Evolutionary conservation across 148 eudicot species (phyloP).

Genomic region (Vaccinium darrowii): DNA sequence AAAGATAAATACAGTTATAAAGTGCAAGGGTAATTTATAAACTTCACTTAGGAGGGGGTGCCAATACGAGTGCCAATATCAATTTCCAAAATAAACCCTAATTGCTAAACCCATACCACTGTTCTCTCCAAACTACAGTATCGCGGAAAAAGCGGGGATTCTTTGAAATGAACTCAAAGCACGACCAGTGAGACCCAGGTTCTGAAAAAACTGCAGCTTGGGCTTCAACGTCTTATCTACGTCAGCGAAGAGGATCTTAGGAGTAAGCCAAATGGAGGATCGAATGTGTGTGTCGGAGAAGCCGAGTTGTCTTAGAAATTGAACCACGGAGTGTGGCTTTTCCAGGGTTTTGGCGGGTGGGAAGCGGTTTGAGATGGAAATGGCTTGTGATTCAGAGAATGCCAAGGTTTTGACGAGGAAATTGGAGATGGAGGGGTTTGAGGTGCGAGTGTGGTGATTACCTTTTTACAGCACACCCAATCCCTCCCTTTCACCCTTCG

Average conservation of each 20-base stretch:
- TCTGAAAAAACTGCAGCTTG: conserved; percentile 15
- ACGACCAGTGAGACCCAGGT: conserved; percentile 14
- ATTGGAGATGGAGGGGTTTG: background rate
- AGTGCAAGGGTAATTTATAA: too few species aligned
- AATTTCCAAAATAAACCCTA: too few species aligned
- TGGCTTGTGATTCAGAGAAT: background rate
- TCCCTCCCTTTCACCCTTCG: too few species aligned
- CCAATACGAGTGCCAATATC: too few species aligned
- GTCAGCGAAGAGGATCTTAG: background rate
- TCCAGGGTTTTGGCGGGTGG: background rate
- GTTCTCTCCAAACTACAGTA: too few species aligned
- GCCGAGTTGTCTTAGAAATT: background rate
- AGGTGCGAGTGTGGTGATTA: background rate
- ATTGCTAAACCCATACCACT: too few species aligned
- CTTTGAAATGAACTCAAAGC: conserved; percentile 12
- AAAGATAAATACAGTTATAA: too few species aligned
- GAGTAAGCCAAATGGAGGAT: background rate
- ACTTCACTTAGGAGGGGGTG: too few species aligned
- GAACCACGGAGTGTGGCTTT: conserved; percentile 5
- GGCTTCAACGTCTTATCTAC: conserved; percentile 14
- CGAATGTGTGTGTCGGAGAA: background rate
- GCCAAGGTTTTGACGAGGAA: background rate
- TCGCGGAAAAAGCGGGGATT: too few species aligned
- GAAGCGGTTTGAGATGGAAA: conserved; percentile 2
- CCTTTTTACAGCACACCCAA: too few species aligned